Percentiles rank a stretch among this genome's conserved stretches.
These are phyloP conservation scores for Psophocarpus tetragonolobus DNA, from an alignment of 306 rosid species.

Conservation along the genomic window DNA sequence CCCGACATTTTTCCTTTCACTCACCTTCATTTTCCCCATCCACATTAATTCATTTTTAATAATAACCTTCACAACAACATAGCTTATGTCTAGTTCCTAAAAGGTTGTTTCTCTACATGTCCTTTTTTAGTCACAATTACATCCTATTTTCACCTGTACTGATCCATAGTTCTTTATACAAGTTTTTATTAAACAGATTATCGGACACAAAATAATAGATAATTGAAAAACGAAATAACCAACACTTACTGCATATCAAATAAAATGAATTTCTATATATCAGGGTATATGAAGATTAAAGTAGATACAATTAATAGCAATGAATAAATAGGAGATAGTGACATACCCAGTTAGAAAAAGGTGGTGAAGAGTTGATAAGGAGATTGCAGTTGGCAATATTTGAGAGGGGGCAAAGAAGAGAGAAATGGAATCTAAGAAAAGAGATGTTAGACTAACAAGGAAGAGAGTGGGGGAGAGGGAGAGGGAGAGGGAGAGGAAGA, in stretches of 20 bases:
- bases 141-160: too few species aligned
- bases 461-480: conserved; percentile 2
- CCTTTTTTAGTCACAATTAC: too few species aligned
- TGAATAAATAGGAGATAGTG: not conserved
- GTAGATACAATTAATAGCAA: not conserved
- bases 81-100: too few species aligned
- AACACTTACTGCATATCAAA: too few species aligned
- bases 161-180: too few species aligned
- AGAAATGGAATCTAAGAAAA: not conserved
- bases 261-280: not conserved
- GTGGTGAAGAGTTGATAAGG: not conserved
- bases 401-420: not conserved
- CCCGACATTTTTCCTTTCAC: conserved; percentile 57
- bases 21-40: not conserved
- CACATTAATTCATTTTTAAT: too few species aligned
- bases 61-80: too few species aligned
- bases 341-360: not conserved
- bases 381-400: not conserved
- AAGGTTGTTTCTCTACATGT: too few species aligned
- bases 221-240: too few species aligned
- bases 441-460: not conserved
- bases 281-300: not conserved
- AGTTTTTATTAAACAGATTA: too few species aligned
- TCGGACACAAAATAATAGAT: too few species aligned
- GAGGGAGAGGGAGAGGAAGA: not conserved